phyloP scores from a whole-genome alignment of 2,329 filamentous ascomycete species.

The Cladophialophora carrionii region DNA sequence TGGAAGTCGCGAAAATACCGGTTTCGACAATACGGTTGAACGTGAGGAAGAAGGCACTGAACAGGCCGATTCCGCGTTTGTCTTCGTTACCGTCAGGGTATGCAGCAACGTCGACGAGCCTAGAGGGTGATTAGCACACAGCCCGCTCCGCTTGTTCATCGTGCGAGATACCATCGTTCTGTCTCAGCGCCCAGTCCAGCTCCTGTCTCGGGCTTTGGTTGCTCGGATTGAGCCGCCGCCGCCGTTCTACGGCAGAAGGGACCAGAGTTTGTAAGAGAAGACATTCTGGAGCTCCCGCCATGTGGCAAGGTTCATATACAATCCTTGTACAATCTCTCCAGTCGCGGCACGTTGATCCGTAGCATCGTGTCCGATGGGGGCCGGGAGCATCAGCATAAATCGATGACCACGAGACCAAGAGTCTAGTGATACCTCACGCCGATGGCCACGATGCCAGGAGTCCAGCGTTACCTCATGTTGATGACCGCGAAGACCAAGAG shows the following conservation, averaged over 20 bases:
- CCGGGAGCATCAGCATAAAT: neutral
- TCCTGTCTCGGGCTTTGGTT: neutral
- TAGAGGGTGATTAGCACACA: slow-evolving; percentile 3
- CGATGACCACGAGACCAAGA: neutral
- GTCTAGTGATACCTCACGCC: no score
- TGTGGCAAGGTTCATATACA: neutral
- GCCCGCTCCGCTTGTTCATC: neutral
- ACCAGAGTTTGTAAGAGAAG: neutral
- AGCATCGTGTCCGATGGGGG: neutral
- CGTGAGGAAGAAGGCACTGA: slow-evolving; percentile 52
- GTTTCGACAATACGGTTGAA: slow-evolving; percentile 53
- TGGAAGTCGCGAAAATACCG: slow-evolving; percentile 60
- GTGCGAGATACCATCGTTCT: slow-evolving; percentile 3
- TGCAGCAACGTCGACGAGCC: slow-evolving; percentile 6
- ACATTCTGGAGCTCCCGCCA: neutral
- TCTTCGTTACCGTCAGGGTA: slow-evolving; percentile 22
- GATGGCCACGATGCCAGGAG: no score
- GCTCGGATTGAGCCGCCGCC: neutral
- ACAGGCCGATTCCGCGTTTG: slow-evolving; percentile 44
- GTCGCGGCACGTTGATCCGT: neutral
- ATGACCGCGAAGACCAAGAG: no score
- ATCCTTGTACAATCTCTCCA: no score
- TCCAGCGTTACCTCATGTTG: no score
- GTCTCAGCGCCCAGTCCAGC: neutral
- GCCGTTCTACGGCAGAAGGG: neutral